Percentiles rank a stretch among this genome's conserved stretches.
Conservation (phyloP, 495 filamentous ascomycete genomes). For the Barbatosphaeria neglecta region DNA sequence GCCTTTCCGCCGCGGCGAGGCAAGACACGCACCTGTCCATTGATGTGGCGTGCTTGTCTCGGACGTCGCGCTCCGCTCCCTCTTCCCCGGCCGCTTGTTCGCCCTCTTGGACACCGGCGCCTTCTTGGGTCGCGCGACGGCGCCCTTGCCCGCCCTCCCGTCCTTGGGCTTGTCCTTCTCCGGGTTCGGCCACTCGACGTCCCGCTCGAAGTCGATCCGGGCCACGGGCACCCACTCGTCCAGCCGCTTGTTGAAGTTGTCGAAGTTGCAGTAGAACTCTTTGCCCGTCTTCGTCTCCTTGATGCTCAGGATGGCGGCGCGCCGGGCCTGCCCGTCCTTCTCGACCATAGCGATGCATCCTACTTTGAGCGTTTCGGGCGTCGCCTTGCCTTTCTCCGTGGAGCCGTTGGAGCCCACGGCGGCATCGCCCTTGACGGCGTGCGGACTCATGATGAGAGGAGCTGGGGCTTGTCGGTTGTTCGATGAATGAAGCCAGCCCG, state of each 20-base stretch:
- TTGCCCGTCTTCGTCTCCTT: constrained; percentile 70
- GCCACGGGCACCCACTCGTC: constrained; percentile 86
- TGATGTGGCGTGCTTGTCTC: constrained; percentile 35
- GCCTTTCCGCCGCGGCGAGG: neutral
- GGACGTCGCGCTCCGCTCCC: constrained; percentile 34
- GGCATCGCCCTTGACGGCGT: constrained; percentile 25
- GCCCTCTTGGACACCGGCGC: constrained; percentile 33
- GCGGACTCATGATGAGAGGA: constrained; percentile 30
- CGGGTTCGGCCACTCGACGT: constrained; percentile 46
- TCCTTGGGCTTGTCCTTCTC: constrained; percentile 48
- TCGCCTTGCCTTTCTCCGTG: constrained; percentile 63
- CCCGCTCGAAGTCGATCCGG: constrained; percentile 64
- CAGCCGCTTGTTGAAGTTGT: constrained; percentile 98
- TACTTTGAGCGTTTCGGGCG: constrained; percentile 60
- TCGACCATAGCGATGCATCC: constrained; percentile 40
- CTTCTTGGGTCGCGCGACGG: constrained; percentile 28
- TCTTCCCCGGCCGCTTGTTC: constrained; percentile 43
- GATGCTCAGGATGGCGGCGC: constrained; percentile 88
- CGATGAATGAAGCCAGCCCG: neutral
- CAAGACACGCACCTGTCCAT: constrained; percentile 14
- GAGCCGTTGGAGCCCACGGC: constrained; percentile 38
- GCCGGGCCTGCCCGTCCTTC: constrained; percentile 69
- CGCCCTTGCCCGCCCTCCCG: constrained; percentile 32
- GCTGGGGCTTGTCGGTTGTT: neutral
- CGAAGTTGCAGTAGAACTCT: constrained; percentile 93